phyloP scores from a whole-genome alignment of 2,329 filamentous ascomycete genomes.

The Aspergillus fijiensis region DNA sequence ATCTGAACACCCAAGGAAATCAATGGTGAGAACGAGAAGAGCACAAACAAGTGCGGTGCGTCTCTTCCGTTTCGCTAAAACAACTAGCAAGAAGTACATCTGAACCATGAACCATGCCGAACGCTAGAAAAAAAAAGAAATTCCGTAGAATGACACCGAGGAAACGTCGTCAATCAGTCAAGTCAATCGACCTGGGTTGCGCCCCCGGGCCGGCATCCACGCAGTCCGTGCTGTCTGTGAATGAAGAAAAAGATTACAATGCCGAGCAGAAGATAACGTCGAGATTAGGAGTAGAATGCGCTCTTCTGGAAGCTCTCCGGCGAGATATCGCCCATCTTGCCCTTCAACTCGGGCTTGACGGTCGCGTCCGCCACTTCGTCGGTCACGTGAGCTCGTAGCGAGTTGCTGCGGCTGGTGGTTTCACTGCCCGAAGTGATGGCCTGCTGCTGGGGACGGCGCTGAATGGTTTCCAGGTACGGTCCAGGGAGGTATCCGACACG shows the following conservation, averaged over 20 bases:
- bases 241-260: not conserved
- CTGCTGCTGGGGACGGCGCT: conserved; percentile 51
- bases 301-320: conserved; percentile 72
- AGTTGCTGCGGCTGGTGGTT: conserved; percentile 53
- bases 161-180: no score
- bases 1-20: not conserved
- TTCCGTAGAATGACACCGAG: not conserved
- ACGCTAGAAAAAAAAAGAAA: not conserved
- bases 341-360: conserved; percentile 49
- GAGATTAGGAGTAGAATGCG: conserved; percentile 59
- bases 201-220: no score
- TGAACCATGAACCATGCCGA: no score
- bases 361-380: conserved; percentile 28
- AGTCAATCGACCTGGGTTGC: no score
- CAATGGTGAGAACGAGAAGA: not conserved
- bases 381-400: conserved; percentile 46
- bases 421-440: conserved; percentile 43
- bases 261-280: not conserved
- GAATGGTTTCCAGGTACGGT: conserved; percentile 80
- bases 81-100: no score
- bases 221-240: not conserved
- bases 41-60: not conserved
- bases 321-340: conserved; percentile 63
- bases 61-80: conserved; percentile 4
- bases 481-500: conserved; percentile 88